phyloP scores from a whole-genome alignment of 805 yeast genomes.

The Naumovozyma castellii region DNA sequence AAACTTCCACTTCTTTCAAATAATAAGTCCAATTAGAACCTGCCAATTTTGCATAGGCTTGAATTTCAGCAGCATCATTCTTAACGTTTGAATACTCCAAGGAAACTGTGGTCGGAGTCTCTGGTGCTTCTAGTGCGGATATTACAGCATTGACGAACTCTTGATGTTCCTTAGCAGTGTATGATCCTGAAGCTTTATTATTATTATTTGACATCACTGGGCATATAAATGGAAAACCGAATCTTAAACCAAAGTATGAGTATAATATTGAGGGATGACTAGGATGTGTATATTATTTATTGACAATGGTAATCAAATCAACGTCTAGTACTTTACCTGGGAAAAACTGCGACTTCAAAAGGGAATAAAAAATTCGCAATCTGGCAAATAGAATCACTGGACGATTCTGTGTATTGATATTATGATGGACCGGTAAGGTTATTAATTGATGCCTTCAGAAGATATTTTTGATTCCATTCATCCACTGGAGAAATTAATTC shows the following conservation, averaged over 20 bases:
- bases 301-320: too few species aligned
- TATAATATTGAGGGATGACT: neutral
- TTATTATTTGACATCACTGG: slow-evolving; percentile 1
- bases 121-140: slow-evolving; percentile 58
- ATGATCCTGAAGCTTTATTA: slow-evolving; percentile 2
- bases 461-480: too few species aligned
- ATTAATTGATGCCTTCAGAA: too few species aligned
- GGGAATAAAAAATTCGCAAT: too few species aligned
- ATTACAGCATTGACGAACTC: slow-evolving; percentile 70
- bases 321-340: too few species aligned
- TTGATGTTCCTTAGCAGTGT: slow-evolving; percentile 26
- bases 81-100: slow-evolving; percentile 63
- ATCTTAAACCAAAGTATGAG: too few species aligned
- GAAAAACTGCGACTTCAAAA: too few species aligned
- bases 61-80: slow-evolving; percentile 62
- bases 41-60: slow-evolving; percentile 94
- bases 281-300: neutral
- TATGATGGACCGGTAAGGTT: too few species aligned
- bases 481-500: too few species aligned
- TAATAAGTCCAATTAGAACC: slow-evolving; percentile 92
- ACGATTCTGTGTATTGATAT: too few species aligned
- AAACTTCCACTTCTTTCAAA: slow-evolving; percentile 64
- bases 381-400: too few species aligned
- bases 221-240: too few species aligned
- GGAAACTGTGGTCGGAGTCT: slow-evolving; percentile 68